Evolutionary conservation across 2,329 filamentous ascomycete genomes (phyloP).

Genomic region (Tolypocladium ovalisporum): DNA sequence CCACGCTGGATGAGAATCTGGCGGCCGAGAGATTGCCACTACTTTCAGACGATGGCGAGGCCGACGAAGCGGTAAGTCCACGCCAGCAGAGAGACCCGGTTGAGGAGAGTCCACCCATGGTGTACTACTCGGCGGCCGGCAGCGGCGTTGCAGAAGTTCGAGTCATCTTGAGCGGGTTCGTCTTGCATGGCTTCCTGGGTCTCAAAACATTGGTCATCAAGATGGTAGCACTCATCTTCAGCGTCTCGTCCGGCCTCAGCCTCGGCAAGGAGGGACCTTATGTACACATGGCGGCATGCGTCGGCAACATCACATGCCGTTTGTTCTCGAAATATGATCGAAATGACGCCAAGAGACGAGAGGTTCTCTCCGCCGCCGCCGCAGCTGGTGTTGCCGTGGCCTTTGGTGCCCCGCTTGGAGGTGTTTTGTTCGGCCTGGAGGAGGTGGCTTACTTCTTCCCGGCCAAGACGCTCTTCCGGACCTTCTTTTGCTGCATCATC

Average conservation of each 20-base stretch:
- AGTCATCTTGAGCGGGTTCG: constrained; percentile 95
- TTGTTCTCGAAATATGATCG: constrained; percentile 88
- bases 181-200: constrained; percentile 90
- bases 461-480: constrained; percentile 91
- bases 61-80: constrained; percentile 34
- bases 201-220: constrained; percentile 81
- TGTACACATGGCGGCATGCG: constrained; percentile 92
- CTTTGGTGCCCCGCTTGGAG: constrained; percentile 79
- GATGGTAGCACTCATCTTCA: constrained; percentile 69
- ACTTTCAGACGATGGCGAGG: constrained; percentile 26
- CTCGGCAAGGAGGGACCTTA: constrained; percentile 92
- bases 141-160: constrained; percentile 96
- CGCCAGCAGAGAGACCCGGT: constrained; percentile 24
- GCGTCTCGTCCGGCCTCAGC: constrained; percentile 84
- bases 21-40: constrained; percentile 47
- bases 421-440: constrained; percentile 86
- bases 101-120: constrained; percentile 53
- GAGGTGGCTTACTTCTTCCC: constrained; percentile 98
- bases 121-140: constrained; percentile 91
- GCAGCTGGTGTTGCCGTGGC: constrained; percentile 89
- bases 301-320: constrained; percentile 90
- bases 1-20: constrained; percentile 87
- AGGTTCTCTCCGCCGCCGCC: constrained; percentile 85
- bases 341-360: constrained; percentile 89
- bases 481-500: constrained; percentile 95